Conservation (phyloP, 169 alveolate species). For the Eimeria praecox region DNA sequence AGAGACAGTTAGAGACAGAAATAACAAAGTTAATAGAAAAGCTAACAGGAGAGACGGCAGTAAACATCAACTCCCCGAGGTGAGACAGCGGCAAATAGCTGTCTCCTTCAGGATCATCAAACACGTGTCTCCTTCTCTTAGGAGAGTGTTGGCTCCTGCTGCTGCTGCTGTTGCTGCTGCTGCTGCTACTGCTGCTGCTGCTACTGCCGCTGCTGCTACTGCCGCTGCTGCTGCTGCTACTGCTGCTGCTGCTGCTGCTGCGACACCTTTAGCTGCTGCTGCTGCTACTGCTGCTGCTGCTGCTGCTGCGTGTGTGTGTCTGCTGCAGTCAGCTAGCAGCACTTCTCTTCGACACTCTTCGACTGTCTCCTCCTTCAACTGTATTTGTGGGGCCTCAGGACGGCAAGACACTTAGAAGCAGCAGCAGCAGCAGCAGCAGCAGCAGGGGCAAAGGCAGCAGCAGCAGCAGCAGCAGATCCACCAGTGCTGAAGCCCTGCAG, state of each 20-base stretch:
- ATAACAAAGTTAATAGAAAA: slow-evolving; percentile 9
- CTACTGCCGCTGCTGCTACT: not conserved
- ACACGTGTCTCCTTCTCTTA: not conserved
- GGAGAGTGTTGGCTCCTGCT: not conserved
- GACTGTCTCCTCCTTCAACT: slow-evolving; percentile 35
- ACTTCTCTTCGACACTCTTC: slow-evolving; percentile 22
- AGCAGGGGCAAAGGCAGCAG: not conserved
- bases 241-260: not conserved
- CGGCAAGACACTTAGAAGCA: slow-evolving; percentile 12
- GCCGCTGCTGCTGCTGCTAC: not conserved
- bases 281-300: not conserved
- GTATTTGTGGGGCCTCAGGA: not conserved
- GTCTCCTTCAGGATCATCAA: too few relatives aligned
- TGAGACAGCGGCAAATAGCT: not conserved
- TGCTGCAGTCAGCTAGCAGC: slow-evolving; percentile 51
- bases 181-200: not conserved
- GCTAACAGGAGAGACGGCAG: slow-evolving; percentile 15
- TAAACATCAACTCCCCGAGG: slow-evolving; percentile 54
- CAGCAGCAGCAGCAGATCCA: slow-evolving; percentile 40
- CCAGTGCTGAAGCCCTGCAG: slow-evolving; percentile 52
- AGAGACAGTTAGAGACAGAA: slow-evolving; percentile 8
- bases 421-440: not conserved
- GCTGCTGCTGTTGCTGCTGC: not conserved
- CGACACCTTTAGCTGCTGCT: not conserved
- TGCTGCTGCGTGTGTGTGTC: not conserved